These are phyloP conservation scores for Hypoxylon rubiginosum DNA, from an alignment of 2,329 filamentous ascomycete genomes.

Conservation along the genomic window DNA sequence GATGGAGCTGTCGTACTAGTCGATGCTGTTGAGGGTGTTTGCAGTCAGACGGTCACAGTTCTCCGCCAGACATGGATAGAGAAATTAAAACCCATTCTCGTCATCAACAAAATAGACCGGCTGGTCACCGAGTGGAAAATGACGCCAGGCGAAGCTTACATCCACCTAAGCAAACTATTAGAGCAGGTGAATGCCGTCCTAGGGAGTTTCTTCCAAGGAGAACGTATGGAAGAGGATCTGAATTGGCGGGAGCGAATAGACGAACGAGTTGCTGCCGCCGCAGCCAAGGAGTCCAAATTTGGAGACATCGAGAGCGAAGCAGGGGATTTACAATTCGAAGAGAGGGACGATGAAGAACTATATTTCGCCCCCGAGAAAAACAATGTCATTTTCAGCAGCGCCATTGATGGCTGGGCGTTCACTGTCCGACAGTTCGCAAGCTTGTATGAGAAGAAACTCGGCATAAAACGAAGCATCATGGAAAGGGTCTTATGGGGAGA, in stretches of 20 bases:
- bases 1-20: slow-evolving; percentile 95
- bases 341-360: slow-evolving; percentile 94
- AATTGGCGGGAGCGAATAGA: slow-evolving; percentile 96
- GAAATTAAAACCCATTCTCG: slow-evolving; percentile 91
- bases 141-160: slow-evolving; percentile 89
- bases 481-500: slow-evolving; percentile 98
- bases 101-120: slow-evolving; percentile 99
- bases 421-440: slow-evolving; percentile 94
- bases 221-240: slow-evolving; percentile 98
- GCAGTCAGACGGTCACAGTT: slow-evolving; percentile 98
- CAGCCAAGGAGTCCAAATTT: slow-evolving; percentile 68
- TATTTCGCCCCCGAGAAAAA: slow-evolving; percentile 99
- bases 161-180: slow-evolving; percentile 87
- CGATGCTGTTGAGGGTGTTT: slow-evolving; percentile 97
- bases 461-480: slow-evolving; percentile 87
- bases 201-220: slow-evolving; percentile 96
- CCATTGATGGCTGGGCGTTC: slow-evolving; percentile 99
- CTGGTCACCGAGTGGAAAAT: slow-evolving; percentile 95
- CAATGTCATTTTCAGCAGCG: slow-evolving; percentile 98
- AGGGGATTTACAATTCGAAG: slow-evolving; percentile 82
- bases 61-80: slow-evolving; percentile 95
- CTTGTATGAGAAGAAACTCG: slow-evolving; percentile 96
- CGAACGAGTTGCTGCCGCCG: slow-evolving; percentile 80
- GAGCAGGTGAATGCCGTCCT: slow-evolving; percentile 98
- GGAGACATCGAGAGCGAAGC: slow-evolving; percentile 65